A percentile compares a stretch with the other conserved stretches of the same genome.
phyloP scores from a whole-genome alignment of 352 stramenopile genomes.

The Albugo candida region DNA sequence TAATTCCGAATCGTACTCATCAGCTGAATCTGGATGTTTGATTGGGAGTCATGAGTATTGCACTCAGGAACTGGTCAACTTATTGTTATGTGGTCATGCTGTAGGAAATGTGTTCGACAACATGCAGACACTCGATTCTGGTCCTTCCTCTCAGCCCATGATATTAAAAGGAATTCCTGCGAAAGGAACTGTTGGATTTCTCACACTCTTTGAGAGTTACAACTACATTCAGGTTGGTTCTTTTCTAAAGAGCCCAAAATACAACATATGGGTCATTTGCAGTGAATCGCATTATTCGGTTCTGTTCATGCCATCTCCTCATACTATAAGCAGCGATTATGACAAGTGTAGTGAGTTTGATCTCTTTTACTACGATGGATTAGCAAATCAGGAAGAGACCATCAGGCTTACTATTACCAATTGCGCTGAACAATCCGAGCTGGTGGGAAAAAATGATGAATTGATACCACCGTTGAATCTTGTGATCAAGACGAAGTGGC shows the following conservation, averaged over 20 bases:
- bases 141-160: conserved; percentile 33
- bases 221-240: conserved; percentile 73
- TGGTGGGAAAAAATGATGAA: conserved; percentile 20
- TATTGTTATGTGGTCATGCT: conserved; percentile 84
- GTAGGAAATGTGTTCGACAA: conserved; percentile 92
- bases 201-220: conserved; percentile 85
- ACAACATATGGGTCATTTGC: conserved; percentile 82
- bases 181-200: conserved; percentile 52
- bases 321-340: not conserved
- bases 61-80: conserved; percentile 91
- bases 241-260: conserved; percentile 46
- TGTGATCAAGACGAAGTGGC: conserved; percentile 82
- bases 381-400: conserved; percentile 77
- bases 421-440: conserved; percentile 3
- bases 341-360: conserved; percentile 19
- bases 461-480: conserved; percentile 74
- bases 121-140: conserved; percentile 51
- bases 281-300: conserved; percentile 87
- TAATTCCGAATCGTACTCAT: too few species aligned
- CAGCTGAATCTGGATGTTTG: conserved; percentile 10
- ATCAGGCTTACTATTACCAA: conserved; percentile 42
- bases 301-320: conserved; percentile 30
- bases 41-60: conserved; percentile 79
- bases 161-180: conserved; percentile 49
- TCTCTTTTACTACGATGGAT: conserved; percentile 76